phyloP scores from a whole-genome alignment of 257 asterid species.

The Anisodus tanguticus region DNA sequence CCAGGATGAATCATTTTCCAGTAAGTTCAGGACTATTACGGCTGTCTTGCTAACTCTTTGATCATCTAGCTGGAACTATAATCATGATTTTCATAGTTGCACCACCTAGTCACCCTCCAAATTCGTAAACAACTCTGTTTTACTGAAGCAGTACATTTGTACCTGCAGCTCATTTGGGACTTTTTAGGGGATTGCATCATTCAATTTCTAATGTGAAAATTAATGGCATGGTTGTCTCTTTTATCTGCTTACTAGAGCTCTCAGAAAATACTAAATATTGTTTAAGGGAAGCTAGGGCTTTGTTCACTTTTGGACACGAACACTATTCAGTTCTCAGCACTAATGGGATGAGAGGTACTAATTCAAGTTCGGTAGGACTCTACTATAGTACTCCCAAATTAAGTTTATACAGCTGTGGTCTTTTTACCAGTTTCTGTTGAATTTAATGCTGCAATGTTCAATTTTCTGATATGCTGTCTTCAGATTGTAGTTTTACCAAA shows the following conservation, averaged over 20 bases:
- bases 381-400: neutral
- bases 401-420: neutral
- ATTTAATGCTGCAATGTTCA: neutral
- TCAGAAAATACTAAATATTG: neutral
- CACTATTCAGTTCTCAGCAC: neutral
- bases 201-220: neutral
- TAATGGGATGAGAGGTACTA: neutral
- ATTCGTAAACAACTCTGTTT: neutral
- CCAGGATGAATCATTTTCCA: conserved; percentile 83
- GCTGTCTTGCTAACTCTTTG: neutral
- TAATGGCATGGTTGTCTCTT: conserved; percentile 6
- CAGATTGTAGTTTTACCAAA: neutral
- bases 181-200: neutral
- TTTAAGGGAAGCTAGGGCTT: conserved; percentile 4
- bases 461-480: neutral
- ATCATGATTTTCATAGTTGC: conserved; percentile 23
- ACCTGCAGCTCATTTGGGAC: conserved; percentile 20
- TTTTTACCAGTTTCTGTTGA: conserved; percentile 19
- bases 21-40: conserved; percentile 54
- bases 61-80: neutral
- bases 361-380: neutral
- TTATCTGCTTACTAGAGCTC: conserved; percentile 19
- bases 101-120: neutral
- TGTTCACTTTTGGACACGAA: conserved; percentile 3
- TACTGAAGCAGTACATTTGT: neutral